Evolutionary conservation across 148 eudicot genomes (phyloP).

Genomic region (Hydrangea macrophylla): DNA sequence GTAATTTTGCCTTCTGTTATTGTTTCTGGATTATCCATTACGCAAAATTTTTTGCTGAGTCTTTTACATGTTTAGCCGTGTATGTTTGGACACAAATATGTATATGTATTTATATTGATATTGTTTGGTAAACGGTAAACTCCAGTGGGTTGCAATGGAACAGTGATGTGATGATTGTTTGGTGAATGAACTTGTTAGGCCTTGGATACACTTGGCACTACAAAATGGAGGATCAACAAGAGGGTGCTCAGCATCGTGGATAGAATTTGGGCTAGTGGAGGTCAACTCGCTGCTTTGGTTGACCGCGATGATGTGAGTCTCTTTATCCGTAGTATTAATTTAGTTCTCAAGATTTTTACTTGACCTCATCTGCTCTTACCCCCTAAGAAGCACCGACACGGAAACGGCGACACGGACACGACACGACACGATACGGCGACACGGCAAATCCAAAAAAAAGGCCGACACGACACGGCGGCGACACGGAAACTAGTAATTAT

Average conservation of each 20-base stretch:
- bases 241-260: conserved; percentile 72
- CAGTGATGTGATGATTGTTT: not conserved
- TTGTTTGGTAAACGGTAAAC: not conserved
- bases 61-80: not conserved
- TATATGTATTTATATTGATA: no score
- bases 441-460: no score
- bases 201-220: conserved; percentile 84
- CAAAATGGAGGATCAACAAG: conserved; percentile 90
- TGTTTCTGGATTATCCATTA: not conserved
- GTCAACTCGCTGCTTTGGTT: conserved; percentile 75
- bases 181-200: conserved; percentile 44
- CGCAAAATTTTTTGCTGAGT: not conserved
- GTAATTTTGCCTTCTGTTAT: not conserved
- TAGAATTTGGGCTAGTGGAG: conserved; percentile 86
- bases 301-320: conserved; percentile 78
- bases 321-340: not conserved
- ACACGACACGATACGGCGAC: no score
- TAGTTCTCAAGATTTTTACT: not conserved
- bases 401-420: no score
- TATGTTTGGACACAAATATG: no score
- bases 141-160: not conserved
- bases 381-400: no score
- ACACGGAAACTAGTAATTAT: no score
- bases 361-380: not conserved
- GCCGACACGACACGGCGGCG: no score